Percentiles rank a stretch among this genome's conserved stretches.
phyloP scores from a whole-genome alignment of 1,139 yeast genomes.

The Blastobotrys aristatus region DNA sequence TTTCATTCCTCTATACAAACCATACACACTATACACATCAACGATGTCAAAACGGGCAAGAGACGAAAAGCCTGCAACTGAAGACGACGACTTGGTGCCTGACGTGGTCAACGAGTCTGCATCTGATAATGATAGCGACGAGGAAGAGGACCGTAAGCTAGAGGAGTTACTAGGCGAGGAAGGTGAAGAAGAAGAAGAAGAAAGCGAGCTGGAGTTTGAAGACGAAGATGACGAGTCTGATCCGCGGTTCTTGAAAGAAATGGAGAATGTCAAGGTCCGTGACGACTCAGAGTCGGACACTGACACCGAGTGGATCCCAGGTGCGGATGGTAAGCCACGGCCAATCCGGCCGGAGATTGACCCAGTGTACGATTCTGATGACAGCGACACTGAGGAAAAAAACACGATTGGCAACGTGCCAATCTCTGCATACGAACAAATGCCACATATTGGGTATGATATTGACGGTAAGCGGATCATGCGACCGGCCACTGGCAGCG shows the following conservation, averaged over 20 bases:
- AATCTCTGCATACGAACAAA: constrained; percentile 86
- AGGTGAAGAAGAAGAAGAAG: constrained; percentile 17
- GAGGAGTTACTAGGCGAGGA: constrained; percentile 25
- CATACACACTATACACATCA: not conserved
- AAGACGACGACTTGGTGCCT: constrained; percentile 14
- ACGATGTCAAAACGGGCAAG: constrained; percentile 11
- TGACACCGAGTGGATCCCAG: constrained; percentile 29
- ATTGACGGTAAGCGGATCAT: constrained; percentile 95
- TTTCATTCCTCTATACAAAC: constrained; percentile 5
- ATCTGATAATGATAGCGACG: constrained; percentile 20
- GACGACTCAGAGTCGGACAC: constrained; percentile 21
- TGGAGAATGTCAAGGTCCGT: constrained; percentile 21
- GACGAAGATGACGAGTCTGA: constrained; percentile 23
- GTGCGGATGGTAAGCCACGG: constrained; percentile 77
- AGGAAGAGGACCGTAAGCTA: constrained; percentile 23
- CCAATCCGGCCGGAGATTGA: constrained; percentile 81
- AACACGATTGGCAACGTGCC: constrained; percentile 95
- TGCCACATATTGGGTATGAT: constrained; percentile 96
- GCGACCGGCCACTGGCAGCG: constrained; percentile 98
- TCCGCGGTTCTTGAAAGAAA: constrained; percentile 19
- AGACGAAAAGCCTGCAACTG: constrained; percentile 10
- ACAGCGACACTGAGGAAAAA: constrained; percentile 74
- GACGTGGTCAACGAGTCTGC: constrained; percentile 18
- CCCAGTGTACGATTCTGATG: constrained; percentile 91
- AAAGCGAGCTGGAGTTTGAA: constrained; percentile 25